Evolutionary conservation across 306 rosid genomes (phyloP), one percentile per base, ranked within the genome.

Genomic region (Cyamopsis tetragonoloba): DNA sequence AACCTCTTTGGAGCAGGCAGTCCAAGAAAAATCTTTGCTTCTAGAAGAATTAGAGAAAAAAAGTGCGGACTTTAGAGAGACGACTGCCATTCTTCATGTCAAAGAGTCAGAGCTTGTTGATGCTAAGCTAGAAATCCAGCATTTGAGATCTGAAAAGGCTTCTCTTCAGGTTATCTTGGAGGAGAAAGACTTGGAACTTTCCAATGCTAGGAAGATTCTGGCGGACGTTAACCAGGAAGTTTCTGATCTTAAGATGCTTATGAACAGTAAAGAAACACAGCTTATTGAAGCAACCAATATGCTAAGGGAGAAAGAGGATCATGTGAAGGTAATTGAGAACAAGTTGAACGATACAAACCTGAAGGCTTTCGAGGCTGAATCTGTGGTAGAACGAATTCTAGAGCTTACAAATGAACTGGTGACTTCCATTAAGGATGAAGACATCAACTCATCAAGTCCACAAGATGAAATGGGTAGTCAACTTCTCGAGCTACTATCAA

Each of bases 261-360:
- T 88, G 89, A 85, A 70, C 68, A 63, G 80, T 47, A 88, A 76
- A 82, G 97, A 93, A 83, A 53, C 62, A 6, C 90, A 83, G 66
- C 98, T 88, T 62, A 60, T 85, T 50, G 91, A 88, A 75, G 88
- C 98, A 63, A 71, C 88, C 38, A 64, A 71, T 46, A 35, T 80
- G 88, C 84, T 89, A 26, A 80, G 85, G 84, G 97, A 83, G 86
- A 93, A 89, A 83, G 98, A 93, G 6, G 91, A 88, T 75, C 75
- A 59, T 11, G 82, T 81, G 44, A 72, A 82, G 76, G 65, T 41
- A 7, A 81, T 93, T 62, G 73, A 85, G 60, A 69, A 72, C 42
- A 87, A 88, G 75, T 77, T 93, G 67, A 66, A 68, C 60, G 9
- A 46, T 58, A 76, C 91, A 7, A 83, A 63, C 84, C 74, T 76